Evolutionary conservation across 768 basidiomycete genomes (phyloP), one percentile per base, ranked within the genome.

Genomic region (Tulasnella sp.): DNA sequence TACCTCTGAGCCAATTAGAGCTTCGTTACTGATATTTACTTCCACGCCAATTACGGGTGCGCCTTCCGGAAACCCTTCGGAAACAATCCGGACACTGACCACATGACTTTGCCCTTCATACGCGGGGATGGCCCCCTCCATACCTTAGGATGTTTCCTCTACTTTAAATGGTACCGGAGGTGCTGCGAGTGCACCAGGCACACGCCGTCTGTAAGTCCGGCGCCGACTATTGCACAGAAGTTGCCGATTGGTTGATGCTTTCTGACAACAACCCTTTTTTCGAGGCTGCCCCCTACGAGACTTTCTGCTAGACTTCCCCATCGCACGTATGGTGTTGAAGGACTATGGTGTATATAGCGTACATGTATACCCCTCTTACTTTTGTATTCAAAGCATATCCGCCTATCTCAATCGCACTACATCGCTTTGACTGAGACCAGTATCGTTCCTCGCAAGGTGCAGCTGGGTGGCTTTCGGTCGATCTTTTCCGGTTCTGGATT

Each of bases 241-340:
- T 18, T 77, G 8, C 24, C 46, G 31, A 42, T 38, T 2, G 14
- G n/a, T 27, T 14, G 27, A 19, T 40, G 14, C 75, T 3, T 10
- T 12, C 40, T 44, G 14, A 40, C 40, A 40, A 3, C 39, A 40
- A 40, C 34, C 31, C 38, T 38, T 9, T 42, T 79, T 14, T 71
- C n/a, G n/a, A 80, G 79, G 79, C 75, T 80, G 79, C n/a, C 79
- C 79, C 79, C 38, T 80, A 77, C 52, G 79, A 80, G 40, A 40
- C 34, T 36, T 78, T 8, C 79, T 80, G 79, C 76, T 80, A 77
- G 42, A n/a, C 5, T 73, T n/a, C 18, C 9, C 27, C 4, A 3
- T n/a, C 39, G 39, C 14, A 68, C 18, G 62, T 24, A 68, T 36
- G 27, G 27, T 36, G 62, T 68, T 68, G 62, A 68, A 36, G 1